These are phyloP conservation scores for Phanerochaete carnosa DNA, from an alignment of 768 basidiomycete species.

Conservation along the genomic window DNA sequence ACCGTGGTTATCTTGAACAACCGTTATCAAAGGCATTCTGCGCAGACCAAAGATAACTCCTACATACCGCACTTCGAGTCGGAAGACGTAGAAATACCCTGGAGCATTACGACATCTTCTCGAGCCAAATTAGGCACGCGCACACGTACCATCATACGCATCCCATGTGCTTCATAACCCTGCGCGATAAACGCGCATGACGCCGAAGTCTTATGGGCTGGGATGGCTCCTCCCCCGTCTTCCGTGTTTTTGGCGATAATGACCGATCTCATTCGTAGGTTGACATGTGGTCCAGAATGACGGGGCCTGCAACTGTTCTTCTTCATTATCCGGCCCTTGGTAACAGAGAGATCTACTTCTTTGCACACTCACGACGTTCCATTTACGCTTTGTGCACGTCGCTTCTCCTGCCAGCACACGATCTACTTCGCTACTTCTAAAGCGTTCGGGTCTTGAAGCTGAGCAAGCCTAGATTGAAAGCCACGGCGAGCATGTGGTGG, in stretches of 20 bases:
- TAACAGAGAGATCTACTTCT: background rate
- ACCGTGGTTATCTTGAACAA: background rate
- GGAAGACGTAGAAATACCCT: background rate
- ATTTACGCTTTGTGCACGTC: background rate
- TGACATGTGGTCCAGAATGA: background rate
- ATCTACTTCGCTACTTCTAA: background rate
- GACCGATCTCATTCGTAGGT: background rate
- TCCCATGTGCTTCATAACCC: background rate
- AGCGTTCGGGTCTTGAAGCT: background rate
- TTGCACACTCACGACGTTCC: background rate
- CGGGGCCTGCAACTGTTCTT: background rate
- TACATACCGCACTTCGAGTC: background rate
- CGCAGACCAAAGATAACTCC: background rate
- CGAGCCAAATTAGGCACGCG: background rate
- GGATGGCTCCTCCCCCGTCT: background rate
- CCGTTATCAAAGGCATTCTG: background rate
- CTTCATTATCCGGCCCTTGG: background rate
- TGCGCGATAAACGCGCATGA: background rate
- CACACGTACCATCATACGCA: background rate
- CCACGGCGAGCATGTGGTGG: background rate
- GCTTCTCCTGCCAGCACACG: no score
- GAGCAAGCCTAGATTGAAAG: background rate
- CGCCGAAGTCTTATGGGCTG: background rate
- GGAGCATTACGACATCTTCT: background rate
- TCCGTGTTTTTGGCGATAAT: background rate